Conservation (phyloP, 2,329 filamentous ascomycete genomes). For the Colletotrichum sublineola region DNA sequence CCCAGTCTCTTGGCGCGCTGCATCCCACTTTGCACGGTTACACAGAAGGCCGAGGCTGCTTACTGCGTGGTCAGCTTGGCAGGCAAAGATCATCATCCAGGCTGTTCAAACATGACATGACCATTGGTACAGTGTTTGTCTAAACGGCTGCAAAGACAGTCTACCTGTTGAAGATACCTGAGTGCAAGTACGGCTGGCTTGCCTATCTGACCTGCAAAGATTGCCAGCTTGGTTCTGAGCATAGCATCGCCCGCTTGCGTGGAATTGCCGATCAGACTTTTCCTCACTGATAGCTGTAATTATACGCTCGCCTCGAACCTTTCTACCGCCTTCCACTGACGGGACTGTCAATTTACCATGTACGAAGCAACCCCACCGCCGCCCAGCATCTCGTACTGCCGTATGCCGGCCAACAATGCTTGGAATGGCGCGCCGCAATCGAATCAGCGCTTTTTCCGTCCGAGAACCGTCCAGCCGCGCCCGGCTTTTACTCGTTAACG, state of each 20-base stretch:
- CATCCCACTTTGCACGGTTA: neutral
- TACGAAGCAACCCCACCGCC: constrained; percentile 6
- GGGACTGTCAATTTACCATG: neutral
- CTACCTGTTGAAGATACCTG: neutral
- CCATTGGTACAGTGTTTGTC: neutral
- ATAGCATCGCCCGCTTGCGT: constrained; percentile 8
- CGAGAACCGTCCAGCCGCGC: neutral
- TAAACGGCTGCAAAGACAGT: constrained; percentile 1
- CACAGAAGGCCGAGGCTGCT: neutral
- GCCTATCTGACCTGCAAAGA: neutral
- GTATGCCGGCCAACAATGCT: constrained; percentile 30
- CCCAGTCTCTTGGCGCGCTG: neutral
- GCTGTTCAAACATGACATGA: neutral
- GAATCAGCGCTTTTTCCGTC: constrained; percentile 15
- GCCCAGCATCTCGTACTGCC: constrained; percentile 34
- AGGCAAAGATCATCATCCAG: neutral
- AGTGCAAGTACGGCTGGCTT: constrained; percentile 15
- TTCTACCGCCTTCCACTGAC: neutral
- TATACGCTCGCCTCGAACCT: neutral
- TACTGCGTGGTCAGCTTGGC: neutral
- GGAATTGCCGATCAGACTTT: constrained; percentile 4
- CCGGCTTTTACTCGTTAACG: constrained; percentile 17
- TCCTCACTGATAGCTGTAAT: neutral
- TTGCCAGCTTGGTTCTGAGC: constrained; percentile 5
- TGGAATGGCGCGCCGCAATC: constrained; percentile 2